Percentiles rank a stretch among this genome's conserved stretches.
Evolutionary conservation across 2,329 filamentous ascomycete genomes (phyloP).

Genomic region (Talaromyces sp.): DNA sequence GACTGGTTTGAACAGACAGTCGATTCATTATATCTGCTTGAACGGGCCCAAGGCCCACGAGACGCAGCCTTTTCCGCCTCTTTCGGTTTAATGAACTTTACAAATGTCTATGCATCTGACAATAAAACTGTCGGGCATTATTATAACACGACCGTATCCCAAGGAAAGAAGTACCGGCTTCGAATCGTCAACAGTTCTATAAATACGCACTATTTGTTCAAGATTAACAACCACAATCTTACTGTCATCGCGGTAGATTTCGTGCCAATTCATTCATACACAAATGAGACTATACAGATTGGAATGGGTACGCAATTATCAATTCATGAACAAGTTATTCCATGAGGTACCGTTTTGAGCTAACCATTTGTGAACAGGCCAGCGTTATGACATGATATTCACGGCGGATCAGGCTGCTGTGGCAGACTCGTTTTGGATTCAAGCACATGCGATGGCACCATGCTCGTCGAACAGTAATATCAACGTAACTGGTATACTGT

Average conservation of each 20-base stretch:
- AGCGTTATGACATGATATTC: slow-evolving; percentile 9
- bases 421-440: slow-evolving; percentile 7
- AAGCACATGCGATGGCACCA: slow-evolving; percentile 1
- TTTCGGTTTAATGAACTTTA: slow-evolving; percentile 15
- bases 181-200: slow-evolving; percentile 48
- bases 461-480: slow-evolving; percentile 32
- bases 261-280: slow-evolving; percentile 64
- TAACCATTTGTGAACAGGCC: neutral
- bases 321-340: neutral
- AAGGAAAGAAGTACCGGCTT: slow-evolving; percentile 41
- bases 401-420: neutral
- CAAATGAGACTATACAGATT: slow-evolving; percentile 62
- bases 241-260: slow-evolving; percentile 68
- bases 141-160: slow-evolving; percentile 21
- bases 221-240: slow-evolving; percentile 63
- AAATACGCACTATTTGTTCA: slow-evolving; percentile 35
- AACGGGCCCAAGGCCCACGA: too few species aligned
- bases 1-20: slow-evolving; percentile 29
- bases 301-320: slow-evolving; percentile 56
- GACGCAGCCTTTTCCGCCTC: slow-evolving; percentile 17
- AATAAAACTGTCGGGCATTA: neutral
- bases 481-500: slow-evolving; percentile 5
- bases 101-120: slow-evolving; percentile 7
- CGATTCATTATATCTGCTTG: slow-evolving; percentile 31
- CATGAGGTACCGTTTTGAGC: too few species aligned